Percentiles rank a stretch among this genome's conserved stretches.
Conservation (phyloP, 2,329 filamentous ascomycete genomes). For the Colletotrichum tropicicola region DNA sequence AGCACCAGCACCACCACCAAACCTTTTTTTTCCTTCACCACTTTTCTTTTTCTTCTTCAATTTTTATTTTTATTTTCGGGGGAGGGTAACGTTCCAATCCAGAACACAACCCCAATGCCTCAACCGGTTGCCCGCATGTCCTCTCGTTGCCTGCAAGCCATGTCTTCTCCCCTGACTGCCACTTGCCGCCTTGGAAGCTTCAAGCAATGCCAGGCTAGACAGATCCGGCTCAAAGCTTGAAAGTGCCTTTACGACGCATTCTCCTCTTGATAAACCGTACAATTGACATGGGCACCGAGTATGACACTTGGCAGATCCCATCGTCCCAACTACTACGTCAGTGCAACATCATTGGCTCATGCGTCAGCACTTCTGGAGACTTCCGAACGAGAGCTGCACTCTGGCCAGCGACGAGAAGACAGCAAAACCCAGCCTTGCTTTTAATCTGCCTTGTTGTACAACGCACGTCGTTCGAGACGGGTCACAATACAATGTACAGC, state of each 20-base stretch:
- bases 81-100: background rate
- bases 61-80: too few species aligned
- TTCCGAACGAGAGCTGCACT: background rate
- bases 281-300: background rate
- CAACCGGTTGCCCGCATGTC: background rate
- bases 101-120: background rate
- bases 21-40: too few species aligned
- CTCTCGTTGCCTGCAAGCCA: background rate
- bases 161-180: conserved; percentile 3
- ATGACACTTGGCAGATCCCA: conserved; percentile 2
- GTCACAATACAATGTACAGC: too few species aligned
- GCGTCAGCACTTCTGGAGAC: conserved; percentile 10
- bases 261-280: background rate
- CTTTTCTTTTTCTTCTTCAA: background rate
- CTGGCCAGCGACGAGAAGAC: too few species aligned
- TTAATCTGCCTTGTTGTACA: too few species aligned
- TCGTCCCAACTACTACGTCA: background rate
- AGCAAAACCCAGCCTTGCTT: too few species aligned
- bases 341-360: conserved; percentile 1
- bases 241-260: background rate
- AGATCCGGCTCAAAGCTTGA: conserved; percentile 8
- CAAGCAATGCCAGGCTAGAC: conserved; percentile 2
- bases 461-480: background rate
- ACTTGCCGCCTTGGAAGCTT: conserved; percentile 10
- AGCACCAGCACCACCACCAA: too few species aligned